Conservation (phyloP, 164 flowering plant genomes). For the Kingdonia uniflora region DNA sequence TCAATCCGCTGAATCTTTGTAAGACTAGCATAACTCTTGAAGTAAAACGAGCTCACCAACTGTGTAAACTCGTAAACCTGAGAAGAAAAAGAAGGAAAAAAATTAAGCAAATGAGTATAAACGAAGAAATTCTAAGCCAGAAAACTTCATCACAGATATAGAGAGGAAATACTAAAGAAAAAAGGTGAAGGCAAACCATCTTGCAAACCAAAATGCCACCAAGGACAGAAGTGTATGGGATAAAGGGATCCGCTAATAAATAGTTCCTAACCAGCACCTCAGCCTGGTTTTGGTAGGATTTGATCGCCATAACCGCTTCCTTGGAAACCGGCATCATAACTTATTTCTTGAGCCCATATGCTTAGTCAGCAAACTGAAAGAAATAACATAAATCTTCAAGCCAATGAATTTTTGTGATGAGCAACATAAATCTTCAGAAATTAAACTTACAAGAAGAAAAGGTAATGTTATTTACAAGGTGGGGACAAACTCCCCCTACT, state of each 20-base stretch:
- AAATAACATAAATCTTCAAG: too few species aligned
- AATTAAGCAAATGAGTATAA: slow-evolving; percentile 5
- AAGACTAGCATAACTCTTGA: slow-evolving; percentile 56
- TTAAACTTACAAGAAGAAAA: too few species aligned
- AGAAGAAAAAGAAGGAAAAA: background rate
- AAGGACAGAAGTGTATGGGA: slow-evolving; percentile 79
- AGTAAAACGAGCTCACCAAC: slow-evolving; percentile 50
- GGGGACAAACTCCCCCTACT: too few species aligned
- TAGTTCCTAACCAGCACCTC: slow-evolving; percentile 47
- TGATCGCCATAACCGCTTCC: slow-evolving; percentile 35
- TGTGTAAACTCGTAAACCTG: slow-evolving; percentile 71
- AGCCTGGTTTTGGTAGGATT: slow-evolving; percentile 64
- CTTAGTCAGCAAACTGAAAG: slow-evolving; percentile 8
- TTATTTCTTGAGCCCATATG: slow-evolving; percentile 10
- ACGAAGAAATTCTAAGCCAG: background rate
- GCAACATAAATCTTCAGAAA: too few species aligned
- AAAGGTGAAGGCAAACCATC: slow-evolving; percentile 37
- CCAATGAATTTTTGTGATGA: too few species aligned
- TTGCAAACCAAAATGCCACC: slow-evolving; percentile 68
- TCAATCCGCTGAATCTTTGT: slow-evolving; percentile 66
- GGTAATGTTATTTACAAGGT: too few species aligned
- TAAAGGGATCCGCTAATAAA: slow-evolving; percentile 55
- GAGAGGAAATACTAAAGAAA: background rate
- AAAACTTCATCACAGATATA: background rate
- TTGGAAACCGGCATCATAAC: slow-evolving; percentile 26